These are phyloP conservation scores for Myxozyma udenii DNA, from an alignment of 805 yeast species.

Conservation along the genomic window DNA sequence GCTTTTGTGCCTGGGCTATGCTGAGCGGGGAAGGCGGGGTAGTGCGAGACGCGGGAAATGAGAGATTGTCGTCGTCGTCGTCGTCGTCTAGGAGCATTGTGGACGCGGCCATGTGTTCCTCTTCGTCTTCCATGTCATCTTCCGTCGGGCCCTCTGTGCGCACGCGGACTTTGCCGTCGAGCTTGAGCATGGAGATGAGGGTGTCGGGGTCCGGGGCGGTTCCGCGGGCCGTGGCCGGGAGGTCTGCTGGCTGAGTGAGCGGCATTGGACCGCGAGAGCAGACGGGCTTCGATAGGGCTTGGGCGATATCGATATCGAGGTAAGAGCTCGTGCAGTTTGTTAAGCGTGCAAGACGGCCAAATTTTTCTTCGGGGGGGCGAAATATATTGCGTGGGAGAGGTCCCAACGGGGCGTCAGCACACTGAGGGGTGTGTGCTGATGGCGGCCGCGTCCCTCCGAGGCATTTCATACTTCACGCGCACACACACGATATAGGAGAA, in stretches of 20 bases:
- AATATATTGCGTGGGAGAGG: too few relatives aligned
- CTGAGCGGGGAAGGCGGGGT: slow-evolving; percentile 11
- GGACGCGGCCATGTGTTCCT: slow-evolving; percentile 1
- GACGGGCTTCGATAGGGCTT: too few relatives aligned
- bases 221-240: not conserved
- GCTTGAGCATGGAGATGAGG: slow-evolving; percentile 16
- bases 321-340: not conserved
- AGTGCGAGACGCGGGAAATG: slow-evolving; percentile 5
- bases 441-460: too few relatives aligned
- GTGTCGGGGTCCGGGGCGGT: slow-evolving; percentile 17
- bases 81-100: slow-evolving; percentile 10
- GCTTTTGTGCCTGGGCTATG: not conserved
- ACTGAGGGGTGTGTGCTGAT: too few relatives aligned
- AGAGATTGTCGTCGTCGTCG: slow-evolving; percentile 3
- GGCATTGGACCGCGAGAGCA: too few relatives aligned
- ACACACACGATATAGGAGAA: too few relatives aligned
- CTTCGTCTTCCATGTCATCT: slow-evolving; percentile 22
- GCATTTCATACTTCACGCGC: too few relatives aligned
- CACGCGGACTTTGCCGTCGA: slow-evolving; percentile 12
- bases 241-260: slow-evolving; percentile 1
- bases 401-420: too few relatives aligned
- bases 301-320: too few relatives aligned
- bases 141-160: slow-evolving; percentile 12
- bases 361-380: too few relatives aligned
- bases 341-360: too few relatives aligned